Base-by-base conservation (phyloP, 441 rosid genomes). In the Populus hybrid region DNA sequence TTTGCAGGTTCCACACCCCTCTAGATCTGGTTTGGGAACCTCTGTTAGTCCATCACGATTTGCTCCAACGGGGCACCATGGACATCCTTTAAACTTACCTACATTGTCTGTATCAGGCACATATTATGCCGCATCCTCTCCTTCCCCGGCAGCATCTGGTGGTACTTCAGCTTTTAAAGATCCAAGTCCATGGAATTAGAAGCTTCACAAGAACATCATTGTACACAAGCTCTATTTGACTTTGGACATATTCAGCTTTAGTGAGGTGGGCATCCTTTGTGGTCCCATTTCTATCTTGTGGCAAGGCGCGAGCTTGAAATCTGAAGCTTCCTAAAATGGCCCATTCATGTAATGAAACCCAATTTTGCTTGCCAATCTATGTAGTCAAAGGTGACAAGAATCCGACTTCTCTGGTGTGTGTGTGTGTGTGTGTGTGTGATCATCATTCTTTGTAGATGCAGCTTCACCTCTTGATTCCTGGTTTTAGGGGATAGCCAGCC, bases 111-210 rank as follows among this genome's bases (percentile, higher is more conserved):
- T 30, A 30, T 30, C 32, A 30, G 32, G 32, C 32, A 30, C 32
- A 30, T 30, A 30, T 11, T 90, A 90, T 74, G 40, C 88, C 20
- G 87, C 92, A 46, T 95, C 97, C 67, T 90, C 97, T 42, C 97
- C 99, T 76, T 93, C 98, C 36, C 98, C 98, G 7, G 98, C 91
- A 75, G 97, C 97, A 80, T 93, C 95, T 59, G 97, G 98, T 66
- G 94, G 97, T 78, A 95, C 97, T 73, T 92, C 95, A 59, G 91
- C 90, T 59, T 93, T 89, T 83, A 86, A 92, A 80, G 97, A 92
- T 79, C 97, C 92, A 59, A 91, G 97, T 82, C 98, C 98, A n/a
- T 92, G 94, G 96, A 93, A 86, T 84, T 90, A 88, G 88, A 77
- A 71, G 46, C 72, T 34, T 18, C 66, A n/a, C n/a, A 2, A 14